A percentile compares a stretch with the other conserved stretches of the same genome.
Evolutionary conservation across 352 stramenopile species (phyloP).

Genomic region (Pythium insidiosum): DNA sequence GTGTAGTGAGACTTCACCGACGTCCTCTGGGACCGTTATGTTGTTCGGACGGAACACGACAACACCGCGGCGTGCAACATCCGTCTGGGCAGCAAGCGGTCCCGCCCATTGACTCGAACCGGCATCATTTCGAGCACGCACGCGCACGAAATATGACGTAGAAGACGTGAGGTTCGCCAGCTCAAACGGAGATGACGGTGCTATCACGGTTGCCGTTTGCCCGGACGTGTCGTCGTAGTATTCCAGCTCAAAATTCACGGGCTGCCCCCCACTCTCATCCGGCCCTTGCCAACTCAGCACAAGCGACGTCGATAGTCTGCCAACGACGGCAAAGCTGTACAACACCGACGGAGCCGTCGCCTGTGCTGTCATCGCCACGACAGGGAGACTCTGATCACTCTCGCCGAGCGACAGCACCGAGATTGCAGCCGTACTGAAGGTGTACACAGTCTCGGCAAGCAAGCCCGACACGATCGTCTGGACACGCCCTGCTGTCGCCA

Average conservation of each 20-base stretch:
- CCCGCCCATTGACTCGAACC: conserved; percentile 28
- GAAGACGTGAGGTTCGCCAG: conserved; percentile 20
- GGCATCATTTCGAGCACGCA: conserved; percentile 29
- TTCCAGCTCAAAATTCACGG: conserved; percentile 25
- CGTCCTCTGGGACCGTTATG: conserved; percentile 34
- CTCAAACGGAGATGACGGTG: conserved; percentile 5
- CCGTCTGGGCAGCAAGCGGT: conserved; percentile 19
- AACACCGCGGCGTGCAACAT: conserved; percentile 32
- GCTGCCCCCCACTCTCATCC: conserved; percentile 30
- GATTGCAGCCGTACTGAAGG: conserved; percentile 21
- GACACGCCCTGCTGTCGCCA: conserved; percentile 10
- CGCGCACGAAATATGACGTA: conserved; percentile 25
- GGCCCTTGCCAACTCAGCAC: conserved; percentile 27
- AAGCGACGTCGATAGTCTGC: conserved; percentile 22
- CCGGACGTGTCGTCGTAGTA: conserved; percentile 10
- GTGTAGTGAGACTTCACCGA: conserved; percentile 16
- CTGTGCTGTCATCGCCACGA: conserved; percentile 19
- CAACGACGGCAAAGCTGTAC: conserved; percentile 19
- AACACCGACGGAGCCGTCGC: conserved; percentile 26
- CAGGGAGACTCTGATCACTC: conserved; percentile 18
- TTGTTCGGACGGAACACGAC: conserved; percentile 16
- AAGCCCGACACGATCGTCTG: conserved; percentile 20
- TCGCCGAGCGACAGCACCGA: conserved; percentile 21
- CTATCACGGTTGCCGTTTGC: neutral
- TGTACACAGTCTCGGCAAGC: conserved; percentile 20